These are phyloP conservation scores for Phytophthora megakarya DNA, from an alignment of 352 stramenopile genomes.

Conservation along the genomic window DNA sequence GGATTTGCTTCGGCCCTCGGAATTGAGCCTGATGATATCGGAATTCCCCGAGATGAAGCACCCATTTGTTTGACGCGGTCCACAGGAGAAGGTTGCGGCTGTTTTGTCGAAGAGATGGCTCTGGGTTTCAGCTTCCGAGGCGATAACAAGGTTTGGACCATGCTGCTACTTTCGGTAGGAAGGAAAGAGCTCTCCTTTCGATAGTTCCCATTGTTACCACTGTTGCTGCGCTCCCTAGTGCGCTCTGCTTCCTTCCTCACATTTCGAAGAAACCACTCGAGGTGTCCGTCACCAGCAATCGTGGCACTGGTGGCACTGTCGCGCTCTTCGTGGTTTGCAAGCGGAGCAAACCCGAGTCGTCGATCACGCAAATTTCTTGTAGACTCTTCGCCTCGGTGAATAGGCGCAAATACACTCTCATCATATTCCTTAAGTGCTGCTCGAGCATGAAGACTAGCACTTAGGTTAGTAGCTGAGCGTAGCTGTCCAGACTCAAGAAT, in stretches of 20 bases:
- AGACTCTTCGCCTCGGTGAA: slow-evolving; percentile 1
- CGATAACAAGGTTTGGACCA: slow-evolving; percentile 47
- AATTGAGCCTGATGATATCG: slow-evolving; percentile 20
- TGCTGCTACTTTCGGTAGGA: slow-evolving; percentile 34
- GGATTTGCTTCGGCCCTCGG: slow-evolving; percentile 15
- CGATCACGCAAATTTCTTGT: slow-evolving; percentile 21
- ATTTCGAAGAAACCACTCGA: slow-evolving; percentile 36
- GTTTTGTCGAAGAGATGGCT: slow-evolving; percentile 12
- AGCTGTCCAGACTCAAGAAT: slow-evolving; percentile 27
- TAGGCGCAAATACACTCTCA: slow-evolving; percentile 55
- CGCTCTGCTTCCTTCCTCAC: slow-evolving; percentile 28
- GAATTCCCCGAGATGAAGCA: slow-evolving; percentile 8
- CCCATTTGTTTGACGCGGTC: slow-evolving; percentile 13
- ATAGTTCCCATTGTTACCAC: slow-evolving; percentile 20
- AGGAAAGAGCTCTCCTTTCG: slow-evolving; percentile 26
- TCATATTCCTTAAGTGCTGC: slow-evolving; percentile 71
- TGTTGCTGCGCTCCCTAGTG: slow-evolving; percentile 29
- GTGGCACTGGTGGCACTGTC: slow-evolving; percentile 34
- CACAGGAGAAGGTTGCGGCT: not conserved
- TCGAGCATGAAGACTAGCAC: slow-evolving; percentile 39
- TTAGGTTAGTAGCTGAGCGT: slow-evolving; percentile 35
- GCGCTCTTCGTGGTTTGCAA: slow-evolving; percentile 30
- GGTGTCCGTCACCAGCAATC: slow-evolving; percentile 35
- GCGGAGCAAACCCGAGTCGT: slow-evolving; percentile 21
- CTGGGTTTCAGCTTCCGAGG: slow-evolving; percentile 36